Percentiles rank a stretch among this genome's conserved stretches.
phyloP scores from a whole-genome alignment of 2,329 filamentous ascomycete genomes.

The Aspergillus quadrilineatus region DNA sequence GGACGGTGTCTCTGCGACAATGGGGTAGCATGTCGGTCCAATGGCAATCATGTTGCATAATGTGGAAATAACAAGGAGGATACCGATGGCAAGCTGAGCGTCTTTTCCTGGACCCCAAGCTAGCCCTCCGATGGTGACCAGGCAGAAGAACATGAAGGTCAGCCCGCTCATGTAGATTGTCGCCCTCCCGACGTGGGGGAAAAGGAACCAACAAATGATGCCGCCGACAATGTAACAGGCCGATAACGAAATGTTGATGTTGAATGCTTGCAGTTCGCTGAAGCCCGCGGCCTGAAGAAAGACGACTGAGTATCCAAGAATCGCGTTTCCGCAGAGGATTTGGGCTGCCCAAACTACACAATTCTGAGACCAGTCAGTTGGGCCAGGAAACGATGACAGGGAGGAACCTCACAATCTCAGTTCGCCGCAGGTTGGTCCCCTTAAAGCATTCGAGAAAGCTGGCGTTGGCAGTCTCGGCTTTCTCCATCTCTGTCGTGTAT shows the following conservation, averaged over 20 bases:
- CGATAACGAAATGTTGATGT: conserved; percentile 43
- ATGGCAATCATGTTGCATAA: conserved; percentile 56
- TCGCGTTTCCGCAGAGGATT: conserved; percentile 39
- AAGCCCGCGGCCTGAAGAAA: conserved; percentile 45
- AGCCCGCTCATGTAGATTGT: conserved; percentile 46
- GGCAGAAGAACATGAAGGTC: conserved; percentile 41
- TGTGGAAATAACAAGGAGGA: conserved; percentile 53
- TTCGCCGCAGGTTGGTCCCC: conserved; percentile 71
- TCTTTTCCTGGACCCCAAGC: conserved; percentile 25
- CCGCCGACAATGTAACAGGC: conserved; percentile 44
- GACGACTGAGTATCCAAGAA: conserved; percentile 39
- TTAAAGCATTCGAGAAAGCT: conserved; percentile 79
- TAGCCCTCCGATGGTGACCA: conserved; percentile 37
- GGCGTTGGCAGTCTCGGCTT: conserved; percentile 67
- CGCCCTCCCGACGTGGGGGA: conserved; percentile 41
- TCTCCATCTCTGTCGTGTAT: conserved; percentile 76
- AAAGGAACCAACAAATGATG: conserved; percentile 43
- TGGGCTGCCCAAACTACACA: conserved; percentile 44
- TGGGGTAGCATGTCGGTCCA: conserved; percentile 53
- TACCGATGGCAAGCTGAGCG: conserved; percentile 34
- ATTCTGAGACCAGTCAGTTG: conserved; percentile 23
- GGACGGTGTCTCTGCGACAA: conserved; percentile 55
- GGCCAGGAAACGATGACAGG: background rate
- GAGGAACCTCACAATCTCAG: conserved; percentile 58
- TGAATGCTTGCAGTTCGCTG: conserved; percentile 36